Percentiles rank a stretch among this genome's conserved stretches.
Evolutionary conservation across 2,329 filamentous ascomycete genomes (phyloP).

Genomic region (Beauveria scarabaeidicola): DNA sequence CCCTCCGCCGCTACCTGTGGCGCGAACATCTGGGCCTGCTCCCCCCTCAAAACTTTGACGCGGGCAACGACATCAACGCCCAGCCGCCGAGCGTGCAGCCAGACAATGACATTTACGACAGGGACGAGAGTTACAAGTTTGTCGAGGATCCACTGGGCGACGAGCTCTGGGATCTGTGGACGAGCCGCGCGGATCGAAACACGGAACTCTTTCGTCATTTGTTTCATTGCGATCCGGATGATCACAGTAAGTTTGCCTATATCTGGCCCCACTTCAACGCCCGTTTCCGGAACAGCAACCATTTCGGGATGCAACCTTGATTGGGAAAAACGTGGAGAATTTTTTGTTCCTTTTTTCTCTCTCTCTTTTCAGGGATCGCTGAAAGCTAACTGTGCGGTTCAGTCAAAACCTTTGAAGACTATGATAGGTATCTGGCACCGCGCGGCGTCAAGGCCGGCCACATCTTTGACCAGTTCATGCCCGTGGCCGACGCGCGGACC

Average conservation of each 20-base stretch:
- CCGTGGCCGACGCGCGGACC: constrained; percentile 60
- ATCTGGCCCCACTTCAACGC: background rate
- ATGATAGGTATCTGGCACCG: constrained; percentile 67
- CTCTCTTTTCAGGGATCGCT: background rate
- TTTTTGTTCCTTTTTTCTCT: background rate
- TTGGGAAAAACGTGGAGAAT: background rate
- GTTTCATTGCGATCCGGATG: constrained; percentile 84
- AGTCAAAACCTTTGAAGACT: constrained; percentile 86
- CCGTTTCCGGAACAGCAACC: background rate
- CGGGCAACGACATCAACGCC: constrained; percentile 59
- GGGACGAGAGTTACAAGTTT: constrained; percentile 53
- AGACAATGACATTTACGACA: constrained; percentile 53
- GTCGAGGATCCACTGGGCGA: constrained; percentile 65
- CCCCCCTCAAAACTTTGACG: constrained; percentile 62
- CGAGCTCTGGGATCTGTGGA: constrained; percentile 63
- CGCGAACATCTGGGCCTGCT: constrained; percentile 83
- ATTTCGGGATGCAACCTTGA: constrained; percentile 7
- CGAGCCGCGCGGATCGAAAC: constrained; percentile 57
- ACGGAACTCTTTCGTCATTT: constrained; percentile 69
- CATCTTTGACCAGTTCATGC: constrained; percentile 72
- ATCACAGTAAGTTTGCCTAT: constrained; percentile 50
- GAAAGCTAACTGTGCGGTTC: constrained; percentile 12
- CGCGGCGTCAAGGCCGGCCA: constrained; percentile 73
- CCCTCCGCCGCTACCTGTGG: constrained; percentile 75
- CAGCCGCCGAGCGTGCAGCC: constrained; percentile 59